phyloP scores from a whole-genome alignment of 345 rosid genomes.

The Arabis hirsuta region DNA sequence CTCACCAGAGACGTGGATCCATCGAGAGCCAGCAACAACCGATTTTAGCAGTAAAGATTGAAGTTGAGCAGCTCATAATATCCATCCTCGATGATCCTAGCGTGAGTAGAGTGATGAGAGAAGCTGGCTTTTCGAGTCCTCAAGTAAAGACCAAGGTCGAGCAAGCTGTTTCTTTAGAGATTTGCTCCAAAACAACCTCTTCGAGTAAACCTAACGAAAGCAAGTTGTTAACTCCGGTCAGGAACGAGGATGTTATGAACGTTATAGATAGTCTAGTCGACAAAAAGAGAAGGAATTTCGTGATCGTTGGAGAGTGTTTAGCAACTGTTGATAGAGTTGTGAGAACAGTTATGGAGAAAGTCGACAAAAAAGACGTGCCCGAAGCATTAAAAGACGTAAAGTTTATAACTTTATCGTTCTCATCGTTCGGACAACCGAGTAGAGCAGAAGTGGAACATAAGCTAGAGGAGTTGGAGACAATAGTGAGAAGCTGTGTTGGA shows the following conservation, averaged over 20 bases:
- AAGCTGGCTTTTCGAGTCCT: conserved; percentile 93
- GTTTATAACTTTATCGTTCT: conserved; percentile 55
- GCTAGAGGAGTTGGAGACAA: conserved; percentile 58
- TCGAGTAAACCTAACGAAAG: conserved; percentile 58
- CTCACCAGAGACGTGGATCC: conserved; percentile 94
- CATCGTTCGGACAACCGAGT: conserved; percentile 57
- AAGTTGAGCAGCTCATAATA: conserved; percentile 85
- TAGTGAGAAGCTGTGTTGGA: conserved; percentile 51
- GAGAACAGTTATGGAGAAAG: conserved; percentile 64
- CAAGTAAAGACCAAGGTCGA: conserved; percentile 89
- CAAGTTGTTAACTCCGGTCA: conserved; percentile 35
- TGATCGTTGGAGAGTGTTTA: conserved; percentile 78
- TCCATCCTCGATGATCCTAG: conserved; percentile 96
- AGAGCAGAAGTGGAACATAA: conserved; percentile 63
- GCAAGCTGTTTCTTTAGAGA: conserved; percentile 65
- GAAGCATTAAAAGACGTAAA: conserved; percentile 61
- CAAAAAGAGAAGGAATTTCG: conserved; percentile 54
- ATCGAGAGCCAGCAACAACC: conserved; percentile 93
- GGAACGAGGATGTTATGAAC: conserved; percentile 64
- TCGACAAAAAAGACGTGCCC: conserved; percentile 62
- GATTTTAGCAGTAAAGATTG: conserved; percentile 84
- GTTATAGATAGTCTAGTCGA: conserved; percentile 62
- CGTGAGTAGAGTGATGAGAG: conserved; percentile 97
- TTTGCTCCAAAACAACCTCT: conserved; percentile 51
- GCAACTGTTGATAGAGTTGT: conserved; percentile 59